A percentile compares a stretch with the other conserved stretches of the same genome.
phyloP scores from a whole-genome alignment of 2,329 filamentous ascomycete genomes.

The Phymatotrichopsis omnivora region DNA sequence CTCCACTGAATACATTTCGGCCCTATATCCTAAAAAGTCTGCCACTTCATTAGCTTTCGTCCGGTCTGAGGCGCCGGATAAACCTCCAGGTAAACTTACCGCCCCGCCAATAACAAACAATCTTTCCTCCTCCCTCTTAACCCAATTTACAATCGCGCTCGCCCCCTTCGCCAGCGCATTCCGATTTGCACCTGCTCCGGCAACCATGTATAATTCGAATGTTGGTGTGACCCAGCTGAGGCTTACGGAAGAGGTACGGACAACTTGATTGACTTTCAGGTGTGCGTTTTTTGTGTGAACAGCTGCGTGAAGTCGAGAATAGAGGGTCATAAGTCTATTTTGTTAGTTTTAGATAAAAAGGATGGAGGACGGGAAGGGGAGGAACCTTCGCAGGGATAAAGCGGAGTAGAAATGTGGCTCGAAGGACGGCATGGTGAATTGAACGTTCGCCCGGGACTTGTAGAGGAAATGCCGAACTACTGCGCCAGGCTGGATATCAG shows the following conservation, averaged over 20 bases:
- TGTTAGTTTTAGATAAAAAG: conserved; percentile 14
- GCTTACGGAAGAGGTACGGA: conserved; percentile 63
- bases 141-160: conserved; percentile 85
- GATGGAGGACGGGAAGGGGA: no score
- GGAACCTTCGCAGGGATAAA: conserved; percentile 52
- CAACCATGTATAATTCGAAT: conserved; percentile 95
- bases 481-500: conserved; percentile 69
- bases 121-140: conserved; percentile 80
- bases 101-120: conserved; percentile 97
- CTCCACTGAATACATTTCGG: no score
- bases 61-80: no score
- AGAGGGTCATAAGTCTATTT: conserved; percentile 62
- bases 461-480: conserved; percentile 87
- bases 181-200: conserved; percentile 53
- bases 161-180: conserved; percentile 70
- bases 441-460: conserved; percentile 88
- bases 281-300: conserved; percentile 69
- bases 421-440: conserved; percentile 85
- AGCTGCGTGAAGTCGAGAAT: conserved; percentile 71
- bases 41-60: no score
- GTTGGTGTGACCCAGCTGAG: conserved; percentile 83
- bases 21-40: no score
- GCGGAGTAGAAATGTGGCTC: conserved; percentile 54
- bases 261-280: conserved; percentile 74
- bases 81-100: conserved; percentile 45